Base-by-base conservation (phyloP, 2,329 filamentous ascomycete genomes). In the Aureobasidium uvarum region DNA sequence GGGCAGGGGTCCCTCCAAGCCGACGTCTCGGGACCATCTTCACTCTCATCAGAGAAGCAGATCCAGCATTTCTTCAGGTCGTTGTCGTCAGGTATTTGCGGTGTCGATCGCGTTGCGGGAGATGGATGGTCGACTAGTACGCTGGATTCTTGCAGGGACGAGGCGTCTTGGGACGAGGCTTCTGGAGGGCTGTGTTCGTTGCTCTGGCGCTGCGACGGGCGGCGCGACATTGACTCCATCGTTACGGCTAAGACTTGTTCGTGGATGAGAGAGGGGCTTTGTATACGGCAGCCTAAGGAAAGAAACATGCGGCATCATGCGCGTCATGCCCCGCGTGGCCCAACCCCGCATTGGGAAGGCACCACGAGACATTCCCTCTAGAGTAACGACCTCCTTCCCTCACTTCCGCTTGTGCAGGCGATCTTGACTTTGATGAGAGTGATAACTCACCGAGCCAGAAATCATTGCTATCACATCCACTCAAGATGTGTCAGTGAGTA, bases 1-100 rank as follows among this genome's bases (percentile, higher is more conserved):
- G 89, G 89, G 75, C 95, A 99, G 1, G 95, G 93, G 64, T 89
- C 90, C 51, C 91, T 87, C 94, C 95, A 99, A 70, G 83, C 81
- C 1, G 82, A 81, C 31, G 84, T 84, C 14, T 82, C 81, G 10
- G 84, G 83, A n/a, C 80, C 79, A 66, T 89, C 86, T 71, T 89
- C 87, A 7, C 82, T 86, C 70, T 86, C 83, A 67, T 88, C 86
- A 56, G 82, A 83, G 74, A 89, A 88, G 75, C 87, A 89, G 68
- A 89, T 89, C 87, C 87, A 89, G 73, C 87, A 89, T 74, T 83
- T 86, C 66, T 81, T 80, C 14, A 77, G 71, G 25, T 79, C 76
- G 20, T 71, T 67, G 13, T 76, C 73, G 41, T 79, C 71, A 45
- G 33, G 48, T 1, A 45, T n/a, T n/a, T 43, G 59, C 4, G 59